Evolutionary conservation across 805 yeast genomes (phyloP).

Genomic region (Cyberlindnera xylosilytica): DNA sequence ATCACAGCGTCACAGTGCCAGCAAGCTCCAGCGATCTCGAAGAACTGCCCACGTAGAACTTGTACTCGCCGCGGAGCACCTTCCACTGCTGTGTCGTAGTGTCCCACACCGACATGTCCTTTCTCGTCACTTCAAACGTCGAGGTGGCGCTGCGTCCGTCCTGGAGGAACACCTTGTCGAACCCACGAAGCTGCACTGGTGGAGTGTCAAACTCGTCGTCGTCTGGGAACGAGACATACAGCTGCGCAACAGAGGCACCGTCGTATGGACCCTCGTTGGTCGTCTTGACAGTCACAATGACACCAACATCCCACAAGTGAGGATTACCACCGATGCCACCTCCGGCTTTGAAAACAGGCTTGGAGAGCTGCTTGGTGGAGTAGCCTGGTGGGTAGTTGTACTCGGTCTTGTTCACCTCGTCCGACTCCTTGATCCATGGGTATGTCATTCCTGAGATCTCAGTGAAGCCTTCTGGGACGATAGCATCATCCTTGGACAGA

Average conservation of each 20-base stretch:
- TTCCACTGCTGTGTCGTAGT: slow-evolving; percentile 49
- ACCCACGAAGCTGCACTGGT: slow-evolving; percentile 52
- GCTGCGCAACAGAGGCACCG: slow-evolving; percentile 50
- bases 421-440: slow-evolving; percentile 38
- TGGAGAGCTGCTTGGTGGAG: slow-evolving; percentile 22
- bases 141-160: slow-evolving; percentile 36
- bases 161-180: slow-evolving; percentile 46
- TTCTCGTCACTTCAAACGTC: slow-evolving; percentile 40
- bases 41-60: slow-evolving; percentile 45
- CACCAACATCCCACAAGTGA: slow-evolving; percentile 49
- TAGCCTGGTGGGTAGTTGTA: slow-evolving; percentile 33
- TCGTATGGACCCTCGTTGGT: slow-evolving; percentile 42
- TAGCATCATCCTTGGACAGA: slow-evolving; percentile 45
- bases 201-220: slow-evolving; percentile 36
- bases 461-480: slow-evolving; percentile 46
- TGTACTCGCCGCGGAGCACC: slow-evolving; percentile 51
- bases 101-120: slow-evolving; percentile 47
- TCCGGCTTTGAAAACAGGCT: slow-evolving; percentile 26
- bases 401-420: slow-evolving; percentile 14
- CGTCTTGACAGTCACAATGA: slow-evolving; percentile 42
- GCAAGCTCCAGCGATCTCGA: slow-evolving; percentile 41
- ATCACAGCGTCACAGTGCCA: slow-evolving; percentile 21
- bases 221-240: slow-evolving; percentile 48
- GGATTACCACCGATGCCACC: slow-evolving; percentile 59
- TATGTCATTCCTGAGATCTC: slow-evolving; percentile 47